Base-by-base conservation (phyloP, 352 stramenopile genomes). In the Phytophthora macrochlamydospora region DNA sequence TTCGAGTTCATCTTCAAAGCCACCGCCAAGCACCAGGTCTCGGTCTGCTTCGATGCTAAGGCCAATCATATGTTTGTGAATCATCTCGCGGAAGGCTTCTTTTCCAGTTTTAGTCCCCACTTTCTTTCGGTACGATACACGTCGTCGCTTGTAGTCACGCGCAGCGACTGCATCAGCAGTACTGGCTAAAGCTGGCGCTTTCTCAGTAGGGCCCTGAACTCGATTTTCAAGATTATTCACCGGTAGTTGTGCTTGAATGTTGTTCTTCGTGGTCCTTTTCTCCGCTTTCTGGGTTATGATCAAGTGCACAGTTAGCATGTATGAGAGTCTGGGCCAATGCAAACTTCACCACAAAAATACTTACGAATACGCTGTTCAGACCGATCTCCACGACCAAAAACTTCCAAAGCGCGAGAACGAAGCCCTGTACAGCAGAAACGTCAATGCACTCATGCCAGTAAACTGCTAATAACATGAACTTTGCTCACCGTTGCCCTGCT, bases 361-460 rank as follows among this genome's bases (percentile, higher is more conserved):
- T 60, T 83, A 90, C 81, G 51, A 87, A 91, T 31, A 81, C 69
- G 43, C 65, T 59, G 11, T 59, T 58, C n/a, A 85, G 60, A 2
- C 69, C 84, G 31, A 92, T 79, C 54, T 94, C 81, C 30, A 92
- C 51, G 6, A 91, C 65, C 46, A 93, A 59, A 65, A 89, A 94
- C 54, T 88, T 89, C 84, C 84, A 94, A 42, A 94, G 56, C 12
- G 76, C 73, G 8, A 92, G 57, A 58, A 92, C 85, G 62, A 93
- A 88, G 7, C 58, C 49, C 87, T 93, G 46, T 8, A 46, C 8
- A 7, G 67, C 32, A 46, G 2, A 50, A 4, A 68, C 28, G 32
- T 11, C 9, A 62, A 52, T 48, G 29, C 3, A 8, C 29, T 29
- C 30, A 32, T 30, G 30, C 33, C 1, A 33, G 50, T 32, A 13